phyloP scores from a whole-genome alignment of 805 yeast genomes.

The Candida oleophila region DNA sequence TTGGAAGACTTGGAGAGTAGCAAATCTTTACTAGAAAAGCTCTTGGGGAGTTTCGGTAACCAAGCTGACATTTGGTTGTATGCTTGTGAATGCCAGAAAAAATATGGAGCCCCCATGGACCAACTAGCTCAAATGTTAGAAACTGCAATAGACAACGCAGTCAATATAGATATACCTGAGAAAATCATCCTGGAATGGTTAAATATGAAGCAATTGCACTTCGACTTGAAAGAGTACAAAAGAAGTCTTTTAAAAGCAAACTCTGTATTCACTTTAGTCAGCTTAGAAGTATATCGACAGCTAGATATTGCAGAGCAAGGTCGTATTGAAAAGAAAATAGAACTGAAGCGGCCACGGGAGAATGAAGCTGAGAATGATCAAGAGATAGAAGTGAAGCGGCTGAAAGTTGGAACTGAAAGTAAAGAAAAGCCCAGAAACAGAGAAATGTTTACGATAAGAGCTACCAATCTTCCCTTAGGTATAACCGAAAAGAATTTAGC shows the following conservation, averaged over 20 bases:
- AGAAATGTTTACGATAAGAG: slow-evolving; percentile 59
- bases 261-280: slow-evolving; percentile 16
- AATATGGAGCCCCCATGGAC: slow-evolving; percentile 19
- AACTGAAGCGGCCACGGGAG: slow-evolving; percentile 2
- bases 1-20: slow-evolving; percentile 29
- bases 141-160: slow-evolving; percentile 26
- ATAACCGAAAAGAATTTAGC: slow-evolving; percentile 38
- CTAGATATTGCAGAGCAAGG: slow-evolving; percentile 4
- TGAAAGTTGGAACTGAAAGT: too few species aligned
- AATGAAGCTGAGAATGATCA: slow-evolving; percentile 6
- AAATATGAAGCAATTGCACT: slow-evolving; percentile 33
- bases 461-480: slow-evolving; percentile 44
- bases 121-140: slow-evolving; percentile 26
- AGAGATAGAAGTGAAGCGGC: too few species aligned
- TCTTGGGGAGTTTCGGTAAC: slow-evolving; percentile 23
- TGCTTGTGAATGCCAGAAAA: slow-evolving; percentile 39
- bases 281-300: slow-evolving; percentile 7
- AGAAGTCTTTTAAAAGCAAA: slow-evolving; percentile 22
- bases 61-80: slow-evolving; percentile 51
- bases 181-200: slow-evolving; percentile 45
- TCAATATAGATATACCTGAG: slow-evolving; percentile 50
- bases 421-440: slow-evolving; percentile 42
- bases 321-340: neutral
- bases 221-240: slow-evolving; percentile 22
- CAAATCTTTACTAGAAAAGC: slow-evolving; percentile 15